Evolutionary conservation across 257 asterid genomes (phyloP).

Genomic region (Solanum stenotomum): DNA sequence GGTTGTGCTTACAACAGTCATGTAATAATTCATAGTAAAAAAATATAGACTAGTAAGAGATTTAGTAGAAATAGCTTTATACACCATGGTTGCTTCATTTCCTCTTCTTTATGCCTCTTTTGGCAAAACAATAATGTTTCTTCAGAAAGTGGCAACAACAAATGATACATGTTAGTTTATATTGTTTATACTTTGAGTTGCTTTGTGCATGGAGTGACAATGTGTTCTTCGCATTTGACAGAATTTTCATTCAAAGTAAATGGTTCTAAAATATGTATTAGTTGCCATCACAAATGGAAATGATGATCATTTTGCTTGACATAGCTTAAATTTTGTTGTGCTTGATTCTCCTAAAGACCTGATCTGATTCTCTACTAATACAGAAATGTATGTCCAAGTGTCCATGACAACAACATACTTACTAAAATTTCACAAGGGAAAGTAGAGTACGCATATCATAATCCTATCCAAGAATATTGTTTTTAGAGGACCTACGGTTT

Average conservation of each 20-base stretch:
- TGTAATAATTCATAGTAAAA: constrained; percentile 8
- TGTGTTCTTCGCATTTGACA: background rate
- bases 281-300: background rate
- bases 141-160: background rate
- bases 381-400: background rate
- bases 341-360: background rate
- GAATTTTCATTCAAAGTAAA: background rate
- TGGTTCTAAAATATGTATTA: background rate
- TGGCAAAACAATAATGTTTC: background rate
- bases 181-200: background rate
- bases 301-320: background rate
- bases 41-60: constrained; percentile 11
- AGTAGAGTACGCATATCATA: no score
- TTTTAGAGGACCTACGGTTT: background rate
- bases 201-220: background rate
- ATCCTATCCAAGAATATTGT: rapidly evolving
- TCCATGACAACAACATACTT: background rate
- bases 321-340: background rate
- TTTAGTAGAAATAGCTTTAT: background rate
- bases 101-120: background rate
- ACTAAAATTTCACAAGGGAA: no score
- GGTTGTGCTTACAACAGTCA: constrained; percentile 8
- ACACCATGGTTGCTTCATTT: background rate
- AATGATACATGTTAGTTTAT: background rate
- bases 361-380: background rate